A percentile compares a stretch with the other conserved stretches of the same genome.
phyloP scores from a whole-genome alignment of 192 early-diverging fungal genomes.

The Borealophlyctis nickersoniae region DNA sequence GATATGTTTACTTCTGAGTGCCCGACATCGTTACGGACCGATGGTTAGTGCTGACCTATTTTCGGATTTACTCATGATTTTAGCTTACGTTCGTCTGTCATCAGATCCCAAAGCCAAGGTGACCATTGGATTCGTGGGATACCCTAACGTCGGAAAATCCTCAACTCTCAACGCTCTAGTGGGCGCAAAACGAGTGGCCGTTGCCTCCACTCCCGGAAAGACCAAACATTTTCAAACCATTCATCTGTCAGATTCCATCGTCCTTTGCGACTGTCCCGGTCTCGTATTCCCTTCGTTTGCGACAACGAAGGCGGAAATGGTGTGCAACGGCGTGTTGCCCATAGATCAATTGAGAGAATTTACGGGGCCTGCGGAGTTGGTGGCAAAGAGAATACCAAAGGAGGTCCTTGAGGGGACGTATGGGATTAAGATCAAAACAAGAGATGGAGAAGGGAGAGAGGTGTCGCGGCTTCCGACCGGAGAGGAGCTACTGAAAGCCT shows the following conservation, averaged over 20 bases:
- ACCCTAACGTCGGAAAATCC: constrained; percentile 99
- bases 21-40: constrained; percentile 41
- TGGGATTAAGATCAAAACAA: constrained; percentile 82
- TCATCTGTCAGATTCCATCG: constrained; percentile 74
- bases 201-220: constrained; percentile 96
- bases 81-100: too few relatives aligned
- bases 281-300: constrained; percentile 98
- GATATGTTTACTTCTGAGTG: constrained; percentile 56
- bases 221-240: constrained; percentile 99
- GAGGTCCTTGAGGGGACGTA: constrained; percentile 85
- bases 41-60: too few relatives aligned
- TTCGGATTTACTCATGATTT: too few relatives aligned
- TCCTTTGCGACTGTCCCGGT: constrained; percentile 99
- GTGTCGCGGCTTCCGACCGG: constrained; percentile 62
- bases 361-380: constrained; percentile 78
- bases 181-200: constrained; percentile 90
- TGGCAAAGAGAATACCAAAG: constrained; percentile 82
- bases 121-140: constrained; percentile 95
- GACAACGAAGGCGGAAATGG: constrained; percentile 97
- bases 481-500: constrained; percentile 85
- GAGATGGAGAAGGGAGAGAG: constrained; percentile 56
- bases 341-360: constrained; percentile 98
- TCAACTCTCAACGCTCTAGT: constrained; percentile 97
- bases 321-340: constrained; percentile 96
- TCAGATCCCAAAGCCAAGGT: constrained; percentile 38